phyloP scores from a whole-genome alignment of 768 basidiomycete genomes.

The Termitomyces sp. region DNA sequence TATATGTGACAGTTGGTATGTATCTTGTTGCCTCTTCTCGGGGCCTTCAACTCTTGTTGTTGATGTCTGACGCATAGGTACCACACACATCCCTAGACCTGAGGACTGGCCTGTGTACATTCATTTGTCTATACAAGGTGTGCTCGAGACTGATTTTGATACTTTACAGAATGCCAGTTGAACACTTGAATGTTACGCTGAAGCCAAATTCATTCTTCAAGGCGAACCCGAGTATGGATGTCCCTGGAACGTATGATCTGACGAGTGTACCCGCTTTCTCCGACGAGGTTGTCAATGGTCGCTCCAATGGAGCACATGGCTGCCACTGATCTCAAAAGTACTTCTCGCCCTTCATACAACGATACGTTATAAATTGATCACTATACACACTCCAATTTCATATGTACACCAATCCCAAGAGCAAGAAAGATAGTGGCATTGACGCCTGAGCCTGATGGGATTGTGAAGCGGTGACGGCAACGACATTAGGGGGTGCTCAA shows the following conservation, averaged over 20 bases:
- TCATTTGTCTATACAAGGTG: not conserved
- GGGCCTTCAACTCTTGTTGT: not conserved
- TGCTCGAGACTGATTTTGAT: not conserved
- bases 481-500: too few species aligned
- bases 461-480: not conserved
- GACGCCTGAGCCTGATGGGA: not conserved
- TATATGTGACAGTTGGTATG: constrained; percentile 69
- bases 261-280: constrained; percentile 60
- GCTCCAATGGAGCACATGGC: constrained; percentile 7
- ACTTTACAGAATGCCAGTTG: constrained; percentile 69
- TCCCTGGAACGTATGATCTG: constrained; percentile 64
- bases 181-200: constrained; percentile 65
- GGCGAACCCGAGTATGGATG: constrained; percentile 85
- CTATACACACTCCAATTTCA: not conserved
- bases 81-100: constrained; percentile 78
- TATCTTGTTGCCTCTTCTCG: constrained; percentile 3
- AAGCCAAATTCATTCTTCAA: constrained; percentile 85
- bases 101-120: constrained; percentile 84
- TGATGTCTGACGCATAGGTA: constrained; percentile 35
- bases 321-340: constrained; percentile 1
- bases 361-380: not conserved
- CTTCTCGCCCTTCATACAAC: too few species aligned
- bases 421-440: not conserved
- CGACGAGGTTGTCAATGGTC: constrained; percentile 9
- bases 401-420: not conserved